Evolutionary conservation across 345 rosid genomes (phyloP), one percentile per base, ranked within the genome.

Genomic region (Citrus inodora): DNA sequence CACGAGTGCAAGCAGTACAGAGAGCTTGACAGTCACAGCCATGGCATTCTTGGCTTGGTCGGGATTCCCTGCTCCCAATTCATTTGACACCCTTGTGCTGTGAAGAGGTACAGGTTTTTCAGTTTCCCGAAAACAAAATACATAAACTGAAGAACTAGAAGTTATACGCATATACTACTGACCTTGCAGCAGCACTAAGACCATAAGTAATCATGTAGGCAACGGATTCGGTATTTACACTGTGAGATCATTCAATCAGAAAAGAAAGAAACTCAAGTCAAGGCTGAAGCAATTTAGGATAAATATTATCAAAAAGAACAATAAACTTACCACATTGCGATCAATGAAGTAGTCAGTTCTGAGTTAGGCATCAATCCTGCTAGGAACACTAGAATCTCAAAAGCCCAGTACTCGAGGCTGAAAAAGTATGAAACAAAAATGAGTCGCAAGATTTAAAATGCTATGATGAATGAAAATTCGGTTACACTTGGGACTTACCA

Each of bases 301-400:
- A 25, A 60, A 60, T 60, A n/a, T 0, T 22, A 0, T 59, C 63
- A n/a, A 7, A 21, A 21, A 59, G 30, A 24, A 22, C n/a, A 9
- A 6, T 9, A 22, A 9, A 60, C 37, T 62, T 62, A 62, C 91
- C 87, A 84, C 75, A 88, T 86, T 61, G 88, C 91, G 11, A 82
- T 76, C 63, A 86, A 35, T 17, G 89, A 86, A 42, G 88, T 83
- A 16, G 86, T 64, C 40, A 71, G 64, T 59, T 81, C 86, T 0
- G 89, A 67, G 51, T 88, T 74, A 5, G 84, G 80, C 87, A 86
- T 85, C 64, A 74, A 1, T 79, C 89, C 85, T 16, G 91, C 91
- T 7, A 88, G 10, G n/a, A 86, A 58, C n/a, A 86, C 87, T 56
- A 88, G 78, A 70, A 85, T 70, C 83, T 88, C 89, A 13, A 86